Base-by-base conservation (phyloP, 257 asterid genomes). In the Asclepias syriaca region DNA sequence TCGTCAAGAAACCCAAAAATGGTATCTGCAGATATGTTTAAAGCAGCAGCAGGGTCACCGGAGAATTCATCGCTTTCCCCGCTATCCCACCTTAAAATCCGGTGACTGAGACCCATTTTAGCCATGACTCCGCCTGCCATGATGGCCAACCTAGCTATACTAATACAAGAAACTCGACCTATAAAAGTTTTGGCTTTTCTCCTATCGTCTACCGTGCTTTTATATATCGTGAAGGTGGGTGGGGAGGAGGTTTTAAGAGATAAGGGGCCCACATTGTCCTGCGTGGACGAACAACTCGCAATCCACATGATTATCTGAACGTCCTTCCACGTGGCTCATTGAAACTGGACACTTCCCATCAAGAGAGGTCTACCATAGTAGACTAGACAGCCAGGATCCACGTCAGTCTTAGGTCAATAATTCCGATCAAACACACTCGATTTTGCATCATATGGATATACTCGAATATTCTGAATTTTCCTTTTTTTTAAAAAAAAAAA, bases 311-410 rank as follows among this genome's bases (percentile, higher is more conserved):
- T 2, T 24, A 34, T 9, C 43, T 19, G 67, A 49, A 65, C 11
- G 29, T 48, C n/a, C 5, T 1, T 16, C 29, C 76, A 79, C 85
- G 72, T 78, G 78, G 68, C 76, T 1, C 5, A 16, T 24, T 11
- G 0, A 14, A 39, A 78, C 70, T 78, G 77, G 85, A 8, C 22
- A 40, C 1, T 2, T 6, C 14, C 19, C 54, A 65, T 55, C 27
- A 19, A 34, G 71, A 3, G 18, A 54, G 81, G 86, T 64, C 85
- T 70, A 74, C 29, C 6, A 19, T 9, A 55, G 83, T 65, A 72
- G 82, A 68, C 83, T 79, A 71, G 83, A 85, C 91, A 87, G 81
- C 85, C 78, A 63, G 91, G 96, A 86, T 93, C 90, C 97, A 89
- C 97, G 92, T 90, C 90, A 85, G 89, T 54, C 67, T 7, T 8